Conservation (phyloP, 257 asterid species). For the Nicotiana obtusifolia region DNA sequence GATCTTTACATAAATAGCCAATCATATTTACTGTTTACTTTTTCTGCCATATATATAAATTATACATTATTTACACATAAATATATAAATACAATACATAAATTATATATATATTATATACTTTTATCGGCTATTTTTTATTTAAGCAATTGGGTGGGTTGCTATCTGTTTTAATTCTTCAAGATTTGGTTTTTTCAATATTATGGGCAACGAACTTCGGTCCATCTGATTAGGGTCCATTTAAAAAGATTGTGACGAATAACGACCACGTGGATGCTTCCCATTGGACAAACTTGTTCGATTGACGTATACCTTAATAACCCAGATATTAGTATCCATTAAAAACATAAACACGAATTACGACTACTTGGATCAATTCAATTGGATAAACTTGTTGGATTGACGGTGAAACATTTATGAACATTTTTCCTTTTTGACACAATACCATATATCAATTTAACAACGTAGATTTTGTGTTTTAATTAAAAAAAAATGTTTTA, state of each 20-base stretch:
- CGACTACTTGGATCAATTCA: not conserved
- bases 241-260: not conserved
- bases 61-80: too few relatives aligned
- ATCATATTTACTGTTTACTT: too few relatives aligned
- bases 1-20: too few relatives aligned
- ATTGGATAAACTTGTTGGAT: not conserved
- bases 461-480: not conserved
- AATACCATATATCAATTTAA: too few relatives aligned
- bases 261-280: not conserved
- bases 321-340: too few relatives aligned
- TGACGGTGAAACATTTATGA: not conserved
- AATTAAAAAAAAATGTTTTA: not conserved
- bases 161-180: too few relatives aligned
- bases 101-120: too few relatives aligned
- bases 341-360: not conserved
- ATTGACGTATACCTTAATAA: not conserved
- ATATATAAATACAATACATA: too few relatives aligned
- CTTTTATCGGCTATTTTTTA: too few relatives aligned
- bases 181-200: too few relatives aligned
- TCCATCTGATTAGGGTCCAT: not conserved
- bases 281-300: not conserved
- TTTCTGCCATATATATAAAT: too few relatives aligned
- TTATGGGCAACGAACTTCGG: not conserved
- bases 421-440: not conserved
- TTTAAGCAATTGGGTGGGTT: too few relatives aligned